Conservation (phyloP, 225 moss, liverwort and hornwort species). For the Marchantia paleacea region DNA sequence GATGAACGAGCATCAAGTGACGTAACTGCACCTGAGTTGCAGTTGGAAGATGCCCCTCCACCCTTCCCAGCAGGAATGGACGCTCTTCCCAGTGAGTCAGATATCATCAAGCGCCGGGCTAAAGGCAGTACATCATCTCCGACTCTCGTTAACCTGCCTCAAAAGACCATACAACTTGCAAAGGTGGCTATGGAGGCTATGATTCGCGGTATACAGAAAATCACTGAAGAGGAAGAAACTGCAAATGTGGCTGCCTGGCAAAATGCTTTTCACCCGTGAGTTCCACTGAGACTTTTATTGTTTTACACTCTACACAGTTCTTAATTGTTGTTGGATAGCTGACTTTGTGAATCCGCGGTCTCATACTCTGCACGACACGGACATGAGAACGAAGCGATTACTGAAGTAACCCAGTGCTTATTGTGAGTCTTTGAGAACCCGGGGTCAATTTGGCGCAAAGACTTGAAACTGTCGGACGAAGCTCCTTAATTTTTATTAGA, state of each 20-base stretch:
- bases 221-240: constrained; percentile 65
- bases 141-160: constrained; percentile 51
- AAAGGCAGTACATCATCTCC: constrained; percentile 12
- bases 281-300: neutral
- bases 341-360: too few species aligned
- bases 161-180: constrained; percentile 51
- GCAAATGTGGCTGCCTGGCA: constrained; percentile 97
- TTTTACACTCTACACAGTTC: neutral
- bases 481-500: too few species aligned
- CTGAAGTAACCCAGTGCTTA: too few species aligned
- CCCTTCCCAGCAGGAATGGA: constrained; percentile 23
- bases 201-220: constrained; percentile 72
- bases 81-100: neutral
- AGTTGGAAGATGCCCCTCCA: constrained; percentile 25
- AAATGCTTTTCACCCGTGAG: constrained; percentile 93
- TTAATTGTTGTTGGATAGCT: neutral
- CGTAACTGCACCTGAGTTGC: constrained; percentile 17
- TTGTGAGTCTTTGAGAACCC: too few species aligned
- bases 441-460: too few species aligned
- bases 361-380: too few species aligned
- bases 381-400: too few species aligned
- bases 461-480: too few species aligned
- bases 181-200: constrained; percentile 97
- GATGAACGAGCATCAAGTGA: neutral
- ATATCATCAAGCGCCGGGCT: neutral